A percentile compares a stretch with the other conserved stretches of the same genome.
These are phyloP conservation scores for Oryza glumipatula DNA, from an alignment of 176 grass and related monocot species.

Conservation along the genomic window DNA sequence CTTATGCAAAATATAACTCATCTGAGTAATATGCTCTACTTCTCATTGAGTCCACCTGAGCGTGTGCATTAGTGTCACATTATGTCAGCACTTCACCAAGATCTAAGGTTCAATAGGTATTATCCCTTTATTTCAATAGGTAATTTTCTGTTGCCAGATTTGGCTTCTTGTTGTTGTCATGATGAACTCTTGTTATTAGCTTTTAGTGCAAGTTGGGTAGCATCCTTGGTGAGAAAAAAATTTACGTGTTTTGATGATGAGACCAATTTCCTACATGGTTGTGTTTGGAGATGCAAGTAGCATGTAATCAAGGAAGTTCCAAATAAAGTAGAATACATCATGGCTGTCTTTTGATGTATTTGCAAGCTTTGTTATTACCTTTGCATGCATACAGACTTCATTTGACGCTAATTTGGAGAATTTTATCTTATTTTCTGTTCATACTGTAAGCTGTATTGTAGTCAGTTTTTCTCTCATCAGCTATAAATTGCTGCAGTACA, in stretches of 20 bases:
- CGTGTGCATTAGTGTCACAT: too few species aligned
- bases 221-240: not conserved
- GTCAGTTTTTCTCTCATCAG: too few species aligned
- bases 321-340: not conserved
- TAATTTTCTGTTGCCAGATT: not conserved
- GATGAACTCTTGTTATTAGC: not conserved
- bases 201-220: not conserved
- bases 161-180: not conserved
- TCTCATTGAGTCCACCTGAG: too few species aligned
- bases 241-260: not conserved
- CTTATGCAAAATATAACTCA: too few species aligned
- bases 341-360: not conserved
- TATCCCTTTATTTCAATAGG: too few species aligned
- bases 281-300: not conserved
- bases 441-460: not conserved
- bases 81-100: too few species aligned
- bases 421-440: not conserved
- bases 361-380: too few species aligned
- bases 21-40: too few species aligned
- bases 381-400: not conserved
- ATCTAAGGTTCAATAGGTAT: too few species aligned
- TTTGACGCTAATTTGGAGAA: not conserved
- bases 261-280: not conserved
- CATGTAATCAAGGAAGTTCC: too few species aligned
- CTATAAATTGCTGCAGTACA: not conserved